phyloP scores from a whole-genome alignment of 352 stramenopile genomes.

The Phytopythium ostracodes region DNA sequence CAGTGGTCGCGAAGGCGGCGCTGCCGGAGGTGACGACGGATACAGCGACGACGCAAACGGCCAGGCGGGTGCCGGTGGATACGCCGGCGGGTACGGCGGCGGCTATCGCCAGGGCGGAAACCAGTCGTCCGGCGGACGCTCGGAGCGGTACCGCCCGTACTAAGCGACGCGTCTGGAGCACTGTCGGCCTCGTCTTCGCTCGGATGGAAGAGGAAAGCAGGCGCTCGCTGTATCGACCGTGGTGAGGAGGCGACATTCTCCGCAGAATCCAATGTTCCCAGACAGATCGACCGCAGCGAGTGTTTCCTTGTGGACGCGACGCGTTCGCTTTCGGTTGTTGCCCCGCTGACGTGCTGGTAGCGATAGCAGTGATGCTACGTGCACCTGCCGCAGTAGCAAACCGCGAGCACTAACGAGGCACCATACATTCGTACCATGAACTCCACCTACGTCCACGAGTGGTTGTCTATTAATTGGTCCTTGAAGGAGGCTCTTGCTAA shows the following conservation, averaged over 20 bases:
- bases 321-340: background rate
- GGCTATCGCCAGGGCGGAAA: slow-evolving; percentile 55
- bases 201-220: too few relatives aligned
- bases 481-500: too few relatives aligned
- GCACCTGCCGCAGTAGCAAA: background rate
- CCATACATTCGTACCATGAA: slow-evolving; percentile 5
- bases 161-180: slow-evolving; percentile 21
- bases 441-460: background rate
- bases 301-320: background rate
- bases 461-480: background rate
- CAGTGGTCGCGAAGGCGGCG: slow-evolving; percentile 22
- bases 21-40: slow-evolving; percentile 25
- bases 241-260: background rate
- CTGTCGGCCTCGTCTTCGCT: background rate
- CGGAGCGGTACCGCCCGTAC: slow-evolving; percentile 84
- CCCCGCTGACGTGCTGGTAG: background rate
- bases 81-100: slow-evolving; percentile 24
- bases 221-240: background rate
- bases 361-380: background rate
- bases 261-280: background rate
- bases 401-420: background rate
- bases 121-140: slow-evolving; percentile 56
- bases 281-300: background rate
- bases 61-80: slow-evolving; percentile 20
- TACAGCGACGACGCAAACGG: slow-evolving; percentile 23